Base-by-base conservation (phyloP, 1,284 basidiomycete species). In the Ceratobasidium sp. region DNA sequence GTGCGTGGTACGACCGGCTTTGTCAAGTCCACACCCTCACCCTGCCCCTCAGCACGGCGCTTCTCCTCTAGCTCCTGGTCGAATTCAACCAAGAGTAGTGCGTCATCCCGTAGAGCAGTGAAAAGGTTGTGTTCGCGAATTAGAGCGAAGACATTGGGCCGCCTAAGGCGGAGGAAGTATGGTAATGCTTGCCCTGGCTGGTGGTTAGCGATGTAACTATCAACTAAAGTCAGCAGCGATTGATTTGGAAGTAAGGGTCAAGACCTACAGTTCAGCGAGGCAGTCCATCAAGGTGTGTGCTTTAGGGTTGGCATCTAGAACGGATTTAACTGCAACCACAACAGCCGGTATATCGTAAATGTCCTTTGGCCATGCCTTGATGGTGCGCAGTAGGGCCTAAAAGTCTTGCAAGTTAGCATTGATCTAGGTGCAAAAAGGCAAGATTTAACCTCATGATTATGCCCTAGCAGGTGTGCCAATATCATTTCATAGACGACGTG, bases 401-500 rank as follows among this genome's bases (percentile, higher is more conserved):
- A 47, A 22, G 17, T 29, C 41, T 14, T 19, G 48, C 27, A 27
- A 31, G 56, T 74, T 31, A 62, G 50, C 17, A 17, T 9, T n/a
- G 51, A 4, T 62, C 33, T 75, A 53, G 4, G 24, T 57, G 14
- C 56, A 53, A 45, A 14, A 19, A 27, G 9, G 56, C 14, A 29
- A 41, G n/a, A 24, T 80, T 87, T 76, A 78, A 93, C 95, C 78
- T 88, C 83, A 79, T 88, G 89, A 81, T 98, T 93, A 74, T 93
- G 89, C 1, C 89, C 87, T 17, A 99, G 84, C 80, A 96, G 94
- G 81, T 98, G 89, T 0, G 91, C 95, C 1, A 99, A 87, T 57
- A 99, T 91, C 93, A 99, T 95, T 82, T 98, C 97, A 82, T 99
- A 99, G 2, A 98, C 94, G 33, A 96, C 82, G 78, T 91, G 90